Base-by-base conservation (phyloP, 2,329 filamentous ascomycete species). In the Penicillium crustosum region DNA sequence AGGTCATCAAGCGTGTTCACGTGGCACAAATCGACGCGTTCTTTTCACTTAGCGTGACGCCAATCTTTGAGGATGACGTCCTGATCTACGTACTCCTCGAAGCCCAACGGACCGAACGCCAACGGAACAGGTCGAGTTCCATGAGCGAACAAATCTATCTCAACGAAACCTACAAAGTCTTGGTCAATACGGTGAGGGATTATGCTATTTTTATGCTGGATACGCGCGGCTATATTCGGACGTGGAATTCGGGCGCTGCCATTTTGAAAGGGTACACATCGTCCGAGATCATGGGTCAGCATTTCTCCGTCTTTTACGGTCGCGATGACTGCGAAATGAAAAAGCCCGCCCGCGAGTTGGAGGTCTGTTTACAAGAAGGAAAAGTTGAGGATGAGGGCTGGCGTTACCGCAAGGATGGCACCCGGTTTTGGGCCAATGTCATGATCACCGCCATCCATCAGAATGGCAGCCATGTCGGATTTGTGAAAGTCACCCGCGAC, bases 151-250 rank as follows among this genome's bases (percentile, higher is more conserved):
- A 80, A 53, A 67, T 78, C 53, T 79, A 81, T 65, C 70, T 75
- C 52, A 81, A 80, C 63, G 82, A 85, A 63, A 80, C 79, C 5
- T 86, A 86, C 66, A 82, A 82, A n/a, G 82, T 86, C 39, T 75
- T 89, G 33, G 77, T 87, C 36, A 81, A 87, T 61, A 83, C 81
- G 0, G 82, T 86, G 64, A 84, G 82, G 69, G 83, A 86, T 60
- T 86, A 86, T 63, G 84, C 84, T 57, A 87, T 87, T 59, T 88
- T 86, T 66, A 82, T 86, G 73, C 77, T 86, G 29, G 83, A 86
- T 52, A 77, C 81, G 0, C 70, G 75, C 4, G 84, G 84, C n/a
- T 73, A 80, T 62, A 78, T 86, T 17, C 77, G 77, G 1, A 85
- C 83, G 0, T 86, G 83, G 84, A 86, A 86, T 61, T 73, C 77